phyloP scores from a whole-genome alignment of 2,329 filamentous ascomycete genomes.

The Colletotrichum noveboracense region DNA sequence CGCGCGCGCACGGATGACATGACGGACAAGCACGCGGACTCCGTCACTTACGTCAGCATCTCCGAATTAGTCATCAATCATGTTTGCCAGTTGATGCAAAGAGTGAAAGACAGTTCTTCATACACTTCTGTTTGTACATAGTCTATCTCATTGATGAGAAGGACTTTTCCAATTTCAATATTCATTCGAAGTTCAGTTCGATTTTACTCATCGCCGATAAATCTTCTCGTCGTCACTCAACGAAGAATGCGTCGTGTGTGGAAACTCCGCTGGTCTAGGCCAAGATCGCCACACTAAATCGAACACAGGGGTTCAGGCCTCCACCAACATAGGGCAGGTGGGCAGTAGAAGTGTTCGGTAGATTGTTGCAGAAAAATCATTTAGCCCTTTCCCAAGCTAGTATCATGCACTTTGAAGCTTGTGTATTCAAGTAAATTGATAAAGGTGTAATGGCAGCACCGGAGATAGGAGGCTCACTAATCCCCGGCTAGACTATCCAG shows the following conservation, averaged over 20 bases:
- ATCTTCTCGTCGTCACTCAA: too few species aligned
- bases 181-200: too few species aligned
- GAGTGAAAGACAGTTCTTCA: neutral
- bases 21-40: neutral
- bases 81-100: neutral
- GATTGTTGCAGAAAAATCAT: accelerated
- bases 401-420: accelerated
- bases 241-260: too few species aligned
- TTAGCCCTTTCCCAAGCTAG: neutral
- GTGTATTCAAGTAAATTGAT: accelerated
- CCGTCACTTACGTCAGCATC: neutral
- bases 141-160: neutral
- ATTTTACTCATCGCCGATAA: too few species aligned
- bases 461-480: neutral
- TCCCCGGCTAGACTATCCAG: neutral
- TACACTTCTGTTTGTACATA: neutral
- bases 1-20: neutral
- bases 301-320: neutral
- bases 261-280: neutral
- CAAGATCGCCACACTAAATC: neutral
- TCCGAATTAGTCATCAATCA: neutral
- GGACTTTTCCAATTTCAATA: too few species aligned
- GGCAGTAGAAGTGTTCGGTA: neutral
- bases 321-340: neutral
- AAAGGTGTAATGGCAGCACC: neutral